phyloP scores from a whole-genome alignment of 805 yeast species.

The Nakazawaea laoshanensis region DNA sequence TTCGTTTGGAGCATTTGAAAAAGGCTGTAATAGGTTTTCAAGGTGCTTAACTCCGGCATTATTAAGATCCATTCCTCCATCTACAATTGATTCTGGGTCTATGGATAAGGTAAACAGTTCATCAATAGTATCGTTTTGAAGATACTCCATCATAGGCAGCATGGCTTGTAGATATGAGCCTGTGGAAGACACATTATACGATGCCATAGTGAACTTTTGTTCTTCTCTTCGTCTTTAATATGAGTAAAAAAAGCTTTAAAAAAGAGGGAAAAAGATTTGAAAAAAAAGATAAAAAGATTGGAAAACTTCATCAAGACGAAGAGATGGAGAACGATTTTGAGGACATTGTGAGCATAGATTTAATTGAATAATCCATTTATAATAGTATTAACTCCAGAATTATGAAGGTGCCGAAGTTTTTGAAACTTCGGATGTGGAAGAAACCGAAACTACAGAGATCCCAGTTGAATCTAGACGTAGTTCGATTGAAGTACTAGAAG shows the following conservation, averaged over 20 bases:
- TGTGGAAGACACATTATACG: constrained; percentile 54
- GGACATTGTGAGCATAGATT: too few species aligned
- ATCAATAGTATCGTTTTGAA: too few species aligned
- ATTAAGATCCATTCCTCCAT: constrained; percentile 20
- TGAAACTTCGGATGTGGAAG: constrained; percentile 10
- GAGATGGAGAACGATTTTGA: background rate
- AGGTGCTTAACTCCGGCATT: constrained; percentile 17
- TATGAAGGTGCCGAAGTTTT: constrained; percentile 7
- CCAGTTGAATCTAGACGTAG: constrained; percentile 6
- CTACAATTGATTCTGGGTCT: constrained; percentile 22
- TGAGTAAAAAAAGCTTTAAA: too few species aligned
- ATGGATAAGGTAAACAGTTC: too few species aligned
- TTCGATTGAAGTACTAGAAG: constrained; percentile 7
- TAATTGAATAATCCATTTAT: too few species aligned
- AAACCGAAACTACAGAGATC: too few species aligned
- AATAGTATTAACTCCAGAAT: too few species aligned
- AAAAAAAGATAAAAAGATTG: too few species aligned
- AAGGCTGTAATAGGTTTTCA: constrained; percentile 18
- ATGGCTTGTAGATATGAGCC: constrained; percentile 74
- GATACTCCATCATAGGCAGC: constrained; percentile 60
- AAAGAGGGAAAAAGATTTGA: too few species aligned
- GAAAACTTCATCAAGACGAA: background rate
- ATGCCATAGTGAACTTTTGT: constrained; percentile 26
- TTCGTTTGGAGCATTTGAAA: constrained; percentile 22
- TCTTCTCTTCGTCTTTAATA: too few species aligned